These are phyloP conservation scores for Diaporthe australafricana DNA, from an alignment of 2,329 filamentous ascomycete species.

Conservation along the genomic window DNA sequence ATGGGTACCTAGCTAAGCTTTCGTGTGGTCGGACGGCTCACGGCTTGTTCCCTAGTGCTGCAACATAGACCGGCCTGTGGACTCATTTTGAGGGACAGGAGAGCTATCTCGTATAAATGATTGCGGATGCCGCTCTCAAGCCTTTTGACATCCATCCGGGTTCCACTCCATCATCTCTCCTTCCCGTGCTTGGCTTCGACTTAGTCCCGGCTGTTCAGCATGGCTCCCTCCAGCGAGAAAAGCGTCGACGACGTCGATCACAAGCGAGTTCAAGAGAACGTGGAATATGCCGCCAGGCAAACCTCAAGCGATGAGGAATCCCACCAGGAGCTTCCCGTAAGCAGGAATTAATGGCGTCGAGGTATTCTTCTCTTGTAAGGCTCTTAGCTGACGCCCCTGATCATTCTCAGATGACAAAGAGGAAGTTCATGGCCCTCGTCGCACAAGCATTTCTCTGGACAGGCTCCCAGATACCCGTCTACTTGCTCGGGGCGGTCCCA, in stretches of 20 bases:
- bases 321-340: slow-evolving; percentile 26
- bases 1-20: slow-evolving; percentile 4
- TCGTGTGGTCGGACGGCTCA: background rate
- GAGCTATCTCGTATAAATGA: background rate
- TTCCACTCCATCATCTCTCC: background rate
- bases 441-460: slow-evolving; percentile 67
- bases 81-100: background rate
- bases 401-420: slow-evolving; percentile 20
- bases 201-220: background rate
- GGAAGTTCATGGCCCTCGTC: slow-evolving; percentile 34
- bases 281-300: slow-evolving; percentile 6
- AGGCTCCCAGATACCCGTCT: slow-evolving; percentile 68
- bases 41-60: slow-evolving; percentile 18
- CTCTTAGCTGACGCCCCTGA: background rate
- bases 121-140: background rate
- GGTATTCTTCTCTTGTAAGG: background rate
- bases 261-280: slow-evolving; percentile 19
- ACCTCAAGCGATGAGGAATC: slow-evolving; percentile 17
- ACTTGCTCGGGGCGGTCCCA: slow-evolving; percentile 59
- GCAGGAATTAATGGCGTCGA: background rate
- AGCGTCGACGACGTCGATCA: background rate
- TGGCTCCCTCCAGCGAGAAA: slow-evolving; percentile 30
- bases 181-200: background rate
- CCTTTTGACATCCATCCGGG: background rate
- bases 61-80: background rate